Base-by-base conservation (phyloP, 495 filamentous ascomycete species). In the Pseudevernia furfuracea region DNA sequence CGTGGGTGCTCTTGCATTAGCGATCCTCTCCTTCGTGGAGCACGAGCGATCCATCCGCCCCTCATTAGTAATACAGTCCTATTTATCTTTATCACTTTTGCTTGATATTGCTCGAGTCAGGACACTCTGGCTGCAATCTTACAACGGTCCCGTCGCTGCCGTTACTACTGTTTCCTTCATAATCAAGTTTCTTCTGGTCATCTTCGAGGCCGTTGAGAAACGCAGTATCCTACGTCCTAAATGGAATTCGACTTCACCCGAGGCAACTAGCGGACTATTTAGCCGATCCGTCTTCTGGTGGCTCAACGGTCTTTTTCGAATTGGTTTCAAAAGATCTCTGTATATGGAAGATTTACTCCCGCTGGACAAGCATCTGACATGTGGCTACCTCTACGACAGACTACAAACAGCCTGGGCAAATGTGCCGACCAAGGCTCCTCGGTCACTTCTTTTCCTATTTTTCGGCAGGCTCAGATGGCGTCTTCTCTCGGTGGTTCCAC, bases 201-300 rank as follows among this genome's bases (percentile, higher is more conserved):
- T 84, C 6, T 69, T 85, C 6, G 86, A 89, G 64, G 74, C 83
- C 0, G 67, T 76, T 7, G 77, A 81, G 46, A 89, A 89, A 74
- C 67, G 77, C 41, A 66, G 69, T 9, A 67, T 82, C n/a, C 69
- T 88, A 7, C 72, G 71, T 15, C 39, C 72, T 1, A 74, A 77
- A 57, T 84, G 77, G 64, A 65, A 65, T 12, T 64, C 70, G 11
- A 76, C 79, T 52, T 81, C 84, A 21, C 84, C 84, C 0, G 88
- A 91, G 66, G 82, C 81, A n/a, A 84, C 79, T 0, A 78, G 74
- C 41, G 78, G 85, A 0, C 74, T 85, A 17, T 84, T 81, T 61
- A 81, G 75, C 62, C 75, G 75, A 19, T 73, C 70, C 1, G 70
- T 84, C 5, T 87, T 86, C 69, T 81, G 71, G 64, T 89, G 86